Conservation (phyloP, 2,329 filamentous ascomycete species). For the Dothiorella sarmentorum region DNA sequence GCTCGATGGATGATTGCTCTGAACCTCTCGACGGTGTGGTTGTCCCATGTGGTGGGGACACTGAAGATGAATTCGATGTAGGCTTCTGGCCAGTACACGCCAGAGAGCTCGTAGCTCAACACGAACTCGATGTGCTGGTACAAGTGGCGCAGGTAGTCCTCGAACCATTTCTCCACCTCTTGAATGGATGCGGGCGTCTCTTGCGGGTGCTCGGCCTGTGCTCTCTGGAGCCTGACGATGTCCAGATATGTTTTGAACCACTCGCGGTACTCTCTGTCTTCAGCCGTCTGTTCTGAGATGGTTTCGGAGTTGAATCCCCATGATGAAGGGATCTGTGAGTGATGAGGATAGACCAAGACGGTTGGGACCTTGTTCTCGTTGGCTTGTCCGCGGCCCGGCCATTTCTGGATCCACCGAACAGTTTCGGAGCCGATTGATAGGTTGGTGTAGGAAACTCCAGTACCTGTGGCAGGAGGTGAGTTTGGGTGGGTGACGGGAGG, state of each 20-base stretch:
- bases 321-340: conserved; percentile 39
- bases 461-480: conserved; percentile 24
- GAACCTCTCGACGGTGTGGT: conserved; percentile 51
- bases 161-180: conserved; percentile 48
- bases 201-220: conserved; percentile 45
- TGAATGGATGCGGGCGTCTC: conserved; percentile 41
- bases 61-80: conserved; percentile 55
- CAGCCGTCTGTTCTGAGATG: conserved; percentile 35
- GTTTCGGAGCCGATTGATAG: conserved; percentile 33
- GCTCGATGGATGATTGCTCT: conserved; percentile 46
- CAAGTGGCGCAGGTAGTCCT: conserved; percentile 49
- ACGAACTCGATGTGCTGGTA: conserved; percentile 48
- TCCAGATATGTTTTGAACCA: conserved; percentile 59
- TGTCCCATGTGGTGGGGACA: conserved; percentile 56
- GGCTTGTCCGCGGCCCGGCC: conserved; percentile 52
- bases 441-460: conserved; percentile 38
- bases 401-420: conserved; percentile 44
- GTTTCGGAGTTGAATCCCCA: conserved; percentile 54
- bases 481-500: neutral
- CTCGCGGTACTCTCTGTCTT: conserved; percentile 45
- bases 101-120: conserved; percentile 37
- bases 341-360: conserved; percentile 47
- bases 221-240: conserved; percentile 41
- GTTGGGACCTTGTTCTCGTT: conserved; percentile 57
- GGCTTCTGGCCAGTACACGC: conserved; percentile 44